phyloP scores from a whole-genome alignment of 371 early-diverging fungal species.

The Blastocladiella emersonii region DNA sequence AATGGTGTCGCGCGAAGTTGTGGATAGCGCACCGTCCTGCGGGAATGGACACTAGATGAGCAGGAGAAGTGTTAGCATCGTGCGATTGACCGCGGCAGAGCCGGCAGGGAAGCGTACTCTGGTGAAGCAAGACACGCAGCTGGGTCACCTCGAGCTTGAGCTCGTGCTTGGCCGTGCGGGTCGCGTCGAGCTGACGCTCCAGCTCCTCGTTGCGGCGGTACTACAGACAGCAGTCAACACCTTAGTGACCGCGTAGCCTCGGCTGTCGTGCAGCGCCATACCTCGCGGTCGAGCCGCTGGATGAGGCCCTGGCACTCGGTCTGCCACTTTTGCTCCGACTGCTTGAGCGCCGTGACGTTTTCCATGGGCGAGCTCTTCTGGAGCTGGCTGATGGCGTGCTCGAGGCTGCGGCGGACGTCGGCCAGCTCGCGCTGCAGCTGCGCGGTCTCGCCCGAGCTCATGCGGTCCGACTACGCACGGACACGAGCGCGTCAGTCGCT shows the following conservation, averaged over 20 bases:
- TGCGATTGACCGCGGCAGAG: too few species aligned
- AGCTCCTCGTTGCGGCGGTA: neutral
- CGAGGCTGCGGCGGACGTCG: neutral
- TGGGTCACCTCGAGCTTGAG: neutral
- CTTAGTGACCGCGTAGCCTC: too few species aligned
- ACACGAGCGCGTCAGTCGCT: too few species aligned
- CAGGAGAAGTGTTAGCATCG: too few species aligned
- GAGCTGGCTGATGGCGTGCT: neutral
- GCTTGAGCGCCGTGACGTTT: neutral
- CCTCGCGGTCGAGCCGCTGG: neutral
- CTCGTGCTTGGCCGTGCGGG: neutral
- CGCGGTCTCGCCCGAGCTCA: too few species aligned
- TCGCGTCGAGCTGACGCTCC: neutral
- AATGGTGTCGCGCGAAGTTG: too few species aligned
- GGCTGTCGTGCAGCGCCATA: neutral
- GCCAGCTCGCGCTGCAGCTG: neutral
- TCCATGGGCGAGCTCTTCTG: neutral
- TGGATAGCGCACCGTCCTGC: too few species aligned
- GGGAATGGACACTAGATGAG: too few species aligned
- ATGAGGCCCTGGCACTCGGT: neutral
- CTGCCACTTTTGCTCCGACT: neutral
- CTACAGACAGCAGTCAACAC: neutral
- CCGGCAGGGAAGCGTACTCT: neutral
- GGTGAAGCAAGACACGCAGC: neutral
- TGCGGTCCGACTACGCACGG: too few species aligned